Percentiles rank a stretch among this genome's conserved stretches.
phyloP scores from a whole-genome alignment of 768 basidiomycete genomes.

The Calocybe gangraenosa region DNA sequence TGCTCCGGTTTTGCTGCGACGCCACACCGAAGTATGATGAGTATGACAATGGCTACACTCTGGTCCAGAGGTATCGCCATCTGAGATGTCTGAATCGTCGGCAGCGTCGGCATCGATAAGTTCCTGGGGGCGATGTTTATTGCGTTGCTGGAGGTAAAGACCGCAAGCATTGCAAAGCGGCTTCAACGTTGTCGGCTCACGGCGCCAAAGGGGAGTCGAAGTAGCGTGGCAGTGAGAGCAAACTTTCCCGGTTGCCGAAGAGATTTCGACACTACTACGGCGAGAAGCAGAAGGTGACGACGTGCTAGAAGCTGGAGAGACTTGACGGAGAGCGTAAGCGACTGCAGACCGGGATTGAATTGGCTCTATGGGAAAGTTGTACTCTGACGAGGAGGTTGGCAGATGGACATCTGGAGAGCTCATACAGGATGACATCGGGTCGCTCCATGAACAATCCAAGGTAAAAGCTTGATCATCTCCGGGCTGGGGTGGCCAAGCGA shows the following conservation, averaged over 20 bases:
- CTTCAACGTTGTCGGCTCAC: slow-evolving; percentile 40
- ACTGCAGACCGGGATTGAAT: slow-evolving; percentile 18
- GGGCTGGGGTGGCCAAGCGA: slow-evolving; percentile 17
- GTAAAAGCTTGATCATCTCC: slow-evolving; percentile 22
- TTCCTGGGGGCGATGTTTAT: slow-evolving; percentile 43
- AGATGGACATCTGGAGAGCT: slow-evolving; percentile 17
- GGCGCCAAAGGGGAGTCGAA: slow-evolving; percentile 44
- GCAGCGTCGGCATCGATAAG: slow-evolving; percentile 45
- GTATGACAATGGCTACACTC: slow-evolving; percentile 48
- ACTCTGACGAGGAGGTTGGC: slow-evolving; percentile 11
- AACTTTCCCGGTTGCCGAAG: slow-evolving; percentile 26
- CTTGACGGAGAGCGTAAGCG: slow-evolving; percentile 20
- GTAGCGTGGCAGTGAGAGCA: slow-evolving; percentile 47
- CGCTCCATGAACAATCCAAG: slow-evolving; percentile 24
- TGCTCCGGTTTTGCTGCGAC: slow-evolving; percentile 44
- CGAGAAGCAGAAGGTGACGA: slow-evolving; percentile 23
- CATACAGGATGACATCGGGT: slow-evolving; percentile 22
- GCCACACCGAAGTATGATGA: slow-evolving; percentile 47
- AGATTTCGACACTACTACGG: slow-evolving; percentile 25
- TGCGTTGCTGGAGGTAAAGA: slow-evolving; percentile 42
- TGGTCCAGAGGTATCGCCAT: slow-evolving; percentile 36
- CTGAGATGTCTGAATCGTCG: slow-evolving; percentile 37
- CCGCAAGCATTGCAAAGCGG: slow-evolving; percentile 47
- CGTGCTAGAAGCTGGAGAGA: slow-evolving; percentile 17
- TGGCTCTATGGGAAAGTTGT: slow-evolving; percentile 26